Evolutionary conservation across 2,329 filamentous ascomycete genomes (phyloP).

Genomic region (Alternaria metachromatica): DNA sequence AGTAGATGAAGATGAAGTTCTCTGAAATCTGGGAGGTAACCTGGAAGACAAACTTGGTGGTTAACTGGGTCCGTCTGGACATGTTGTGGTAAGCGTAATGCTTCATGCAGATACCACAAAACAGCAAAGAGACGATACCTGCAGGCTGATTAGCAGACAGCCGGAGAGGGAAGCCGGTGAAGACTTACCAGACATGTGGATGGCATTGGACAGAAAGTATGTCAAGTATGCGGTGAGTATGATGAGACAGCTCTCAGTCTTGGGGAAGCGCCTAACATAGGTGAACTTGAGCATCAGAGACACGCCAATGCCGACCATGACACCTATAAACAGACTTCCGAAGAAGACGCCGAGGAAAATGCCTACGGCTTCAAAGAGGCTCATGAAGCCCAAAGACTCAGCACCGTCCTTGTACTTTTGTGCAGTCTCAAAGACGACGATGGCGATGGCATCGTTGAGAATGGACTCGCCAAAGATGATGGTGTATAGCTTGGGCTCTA

Average conservation of each 20-base stretch:
- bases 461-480: slow-evolving; percentile 99
- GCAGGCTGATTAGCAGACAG: slow-evolving; percentile 17
- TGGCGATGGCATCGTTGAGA: slow-evolving; percentile 96
- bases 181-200: slow-evolving; percentile 87
- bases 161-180: not conserved
- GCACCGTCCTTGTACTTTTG: slow-evolving; percentile 85
- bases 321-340: slow-evolving; percentile 86
- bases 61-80: slow-evolving; percentile 95
- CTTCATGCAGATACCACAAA: slow-evolving; percentile 97
- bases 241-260: slow-evolving; percentile 95
- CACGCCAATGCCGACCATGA: slow-evolving; percentile 84
- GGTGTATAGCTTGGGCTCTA: slow-evolving; percentile 97
- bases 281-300: slow-evolving; percentile 94
- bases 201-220: slow-evolving; percentile 96
- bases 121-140: slow-evolving; percentile 95
- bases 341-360: slow-evolving; percentile 97
- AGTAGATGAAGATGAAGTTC: slow-evolving; percentile 99
- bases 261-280: slow-evolving; percentile 87
- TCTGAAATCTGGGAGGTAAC: slow-evolving; percentile 93
- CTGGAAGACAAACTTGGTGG: slow-evolving; percentile 97
- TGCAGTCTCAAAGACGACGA: slow-evolving; percentile 97
- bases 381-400: slow-evolving; percentile 73
- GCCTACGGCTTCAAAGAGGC: slow-evolving; percentile 88
- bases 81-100: slow-evolving; percentile 99
- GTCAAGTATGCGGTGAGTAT: slow-evolving; percentile 94